Conservation (phyloP, 2,329 filamentous ascomycete species). For the Alternaria solani region DNA sequence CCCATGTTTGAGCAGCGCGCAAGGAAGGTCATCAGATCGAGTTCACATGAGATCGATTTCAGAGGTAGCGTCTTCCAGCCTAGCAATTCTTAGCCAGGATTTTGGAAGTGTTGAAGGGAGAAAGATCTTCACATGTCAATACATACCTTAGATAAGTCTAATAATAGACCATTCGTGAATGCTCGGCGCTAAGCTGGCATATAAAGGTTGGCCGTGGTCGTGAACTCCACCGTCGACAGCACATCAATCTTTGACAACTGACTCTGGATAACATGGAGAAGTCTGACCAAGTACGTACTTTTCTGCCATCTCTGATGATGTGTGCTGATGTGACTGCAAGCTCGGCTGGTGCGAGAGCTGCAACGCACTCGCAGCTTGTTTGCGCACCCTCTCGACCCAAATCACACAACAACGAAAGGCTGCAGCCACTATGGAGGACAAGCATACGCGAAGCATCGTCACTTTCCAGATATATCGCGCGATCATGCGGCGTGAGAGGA, state of each 20-base stretch:
- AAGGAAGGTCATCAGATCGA: background rate
- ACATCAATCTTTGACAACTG: background rate
- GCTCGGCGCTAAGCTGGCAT: background rate
- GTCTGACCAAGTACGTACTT: background rate
- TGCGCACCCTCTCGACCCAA: background rate
- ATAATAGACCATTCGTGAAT: background rate
- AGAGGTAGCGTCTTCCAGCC: background rate
- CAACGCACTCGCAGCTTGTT: background rate
- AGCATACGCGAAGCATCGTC: background rate
- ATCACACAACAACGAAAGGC: background rate
- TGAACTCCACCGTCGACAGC: background rate
- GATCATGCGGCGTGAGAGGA: background rate
- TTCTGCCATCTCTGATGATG: background rate
- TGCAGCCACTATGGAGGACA: background rate
- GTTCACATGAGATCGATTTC: background rate
- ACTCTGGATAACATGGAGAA: background rate
- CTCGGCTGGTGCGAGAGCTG: background rate
- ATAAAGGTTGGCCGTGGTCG: background rate
- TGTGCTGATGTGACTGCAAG: background rate
- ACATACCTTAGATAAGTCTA: background rate
- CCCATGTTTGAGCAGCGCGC: slow-evolving; percentile 5
- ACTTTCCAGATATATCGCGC: background rate
- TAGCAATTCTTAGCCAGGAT: background rate
- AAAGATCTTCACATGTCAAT: background rate
- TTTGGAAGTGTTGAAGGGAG: background rate